These are phyloP conservation scores for Hansfordia pulvinata DNA, from an alignment of 2,329 filamentous ascomycete genomes.

Conservation along the genomic window DNA sequence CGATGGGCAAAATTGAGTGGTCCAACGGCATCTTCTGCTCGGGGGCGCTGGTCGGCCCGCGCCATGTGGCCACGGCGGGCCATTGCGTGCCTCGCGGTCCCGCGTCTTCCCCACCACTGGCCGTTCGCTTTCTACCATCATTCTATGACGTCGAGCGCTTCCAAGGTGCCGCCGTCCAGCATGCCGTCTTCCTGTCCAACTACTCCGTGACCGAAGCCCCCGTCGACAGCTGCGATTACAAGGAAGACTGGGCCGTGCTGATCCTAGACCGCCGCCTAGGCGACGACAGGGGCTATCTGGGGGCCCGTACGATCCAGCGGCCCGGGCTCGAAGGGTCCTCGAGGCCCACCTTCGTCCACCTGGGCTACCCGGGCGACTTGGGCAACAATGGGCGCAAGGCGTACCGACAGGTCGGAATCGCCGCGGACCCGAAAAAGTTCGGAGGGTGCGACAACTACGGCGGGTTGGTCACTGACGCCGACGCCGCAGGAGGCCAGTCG, in stretches of 20 bases:
- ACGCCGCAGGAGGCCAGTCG: neutral
- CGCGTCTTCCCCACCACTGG: slow-evolving; percentile 5
- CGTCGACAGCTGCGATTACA: slow-evolving; percentile 7
- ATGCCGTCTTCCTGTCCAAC: slow-evolving; percentile 2
- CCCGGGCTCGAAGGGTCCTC: neutral
- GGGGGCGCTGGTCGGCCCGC: slow-evolving; percentile 7
- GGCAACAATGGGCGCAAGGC: neutral
- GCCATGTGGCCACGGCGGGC: slow-evolving; percentile 14
- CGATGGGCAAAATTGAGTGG: slow-evolving; percentile 3
- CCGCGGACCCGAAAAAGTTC: neutral
- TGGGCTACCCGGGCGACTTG: slow-evolving; percentile 1
- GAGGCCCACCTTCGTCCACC: neutral
- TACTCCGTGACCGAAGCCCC: slow-evolving; percentile 4
- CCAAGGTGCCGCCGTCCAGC: slow-evolving; percentile 4
- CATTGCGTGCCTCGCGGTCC: too few relatives aligned
- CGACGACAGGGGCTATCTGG: slow-evolving; percentile 11
- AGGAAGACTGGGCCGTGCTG: slow-evolving; percentile 14
- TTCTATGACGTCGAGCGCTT: slow-evolving; percentile 10
- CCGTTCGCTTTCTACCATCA: slow-evolving; percentile 10
- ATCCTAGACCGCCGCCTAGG: slow-evolving; percentile 12
- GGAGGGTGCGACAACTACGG: neutral
- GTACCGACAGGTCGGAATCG: neutral
- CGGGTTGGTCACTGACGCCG: neutral
- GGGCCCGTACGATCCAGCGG: slow-evolving; percentile 5
- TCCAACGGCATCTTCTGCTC: slow-evolving; percentile 3